A percentile compares a stretch with the other conserved stretches of the same genome.
Conservation (phyloP, 805 yeast genomes). For the Pichia deserticola region DNA sequence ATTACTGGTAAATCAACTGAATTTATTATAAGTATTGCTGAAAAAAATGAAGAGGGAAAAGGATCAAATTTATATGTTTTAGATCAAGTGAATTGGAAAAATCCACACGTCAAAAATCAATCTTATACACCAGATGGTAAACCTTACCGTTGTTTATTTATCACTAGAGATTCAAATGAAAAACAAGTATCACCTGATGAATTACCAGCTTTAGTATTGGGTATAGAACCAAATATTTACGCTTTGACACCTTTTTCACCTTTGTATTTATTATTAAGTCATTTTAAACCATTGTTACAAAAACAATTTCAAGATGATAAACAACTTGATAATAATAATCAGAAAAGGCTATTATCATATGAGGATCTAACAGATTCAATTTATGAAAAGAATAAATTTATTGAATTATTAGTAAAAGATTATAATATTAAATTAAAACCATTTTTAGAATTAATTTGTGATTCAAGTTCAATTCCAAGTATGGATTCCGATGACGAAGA, state of each 20-base stretch:
- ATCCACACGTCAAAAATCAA: background rate
- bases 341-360: conserved; percentile 27
- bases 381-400: background rate
- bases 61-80: background rate
- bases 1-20: background rate
- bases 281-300: conserved; percentile 25
- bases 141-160: conserved; percentile 5
- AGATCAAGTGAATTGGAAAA: conserved; percentile 7
- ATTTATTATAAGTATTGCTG: background rate
- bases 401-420: background rate
- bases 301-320: conserved; percentile 8
- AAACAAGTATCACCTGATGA: background rate
- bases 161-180: background rate
- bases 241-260: conserved; percentile 36
- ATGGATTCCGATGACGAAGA: conserved; percentile 28
- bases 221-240: conserved; percentile 31
- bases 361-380: conserved; percentile 36
- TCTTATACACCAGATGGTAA: conserved; percentile 3
- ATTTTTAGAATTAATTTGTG: conserved; percentile 27
- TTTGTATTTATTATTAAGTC: conserved; percentile 32
- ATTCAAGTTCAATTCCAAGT: conserved; percentile 19
- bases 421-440: background rate
- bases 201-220: conserved; percentile 32
- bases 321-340: background rate
- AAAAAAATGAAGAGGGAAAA: background rate